These are phyloP conservation scores for Golovinomyces cichoracearum DNA, from an alignment of 2,329 filamentous ascomycete genomes.

Conservation along the genomic window DNA sequence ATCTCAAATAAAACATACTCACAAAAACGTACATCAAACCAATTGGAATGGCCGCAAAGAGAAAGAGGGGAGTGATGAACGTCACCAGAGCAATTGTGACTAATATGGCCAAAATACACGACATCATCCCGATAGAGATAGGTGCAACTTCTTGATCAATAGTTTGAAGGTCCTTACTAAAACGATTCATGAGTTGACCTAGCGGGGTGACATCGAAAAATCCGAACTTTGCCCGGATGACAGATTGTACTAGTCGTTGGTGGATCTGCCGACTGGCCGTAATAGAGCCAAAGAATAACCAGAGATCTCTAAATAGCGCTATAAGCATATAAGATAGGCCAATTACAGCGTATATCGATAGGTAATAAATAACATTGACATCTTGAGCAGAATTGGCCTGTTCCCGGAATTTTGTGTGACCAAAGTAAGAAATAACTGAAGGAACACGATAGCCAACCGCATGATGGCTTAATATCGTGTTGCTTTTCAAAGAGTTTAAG, in stretches of 20 bases:
- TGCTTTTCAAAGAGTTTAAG: conserved; percentile 10
- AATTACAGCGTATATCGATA: conserved; percentile 56
- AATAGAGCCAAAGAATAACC: conserved; percentile 79
- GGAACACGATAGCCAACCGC: conserved; percentile 9
- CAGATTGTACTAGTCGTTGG: conserved; percentile 44
- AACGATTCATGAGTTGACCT: conserved; percentile 91
- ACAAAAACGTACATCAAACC: conserved; percentile 57
- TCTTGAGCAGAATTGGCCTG: conserved; percentile 17
- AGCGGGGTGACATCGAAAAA: conserved; percentile 95
- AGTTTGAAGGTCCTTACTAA: conserved; percentile 89
- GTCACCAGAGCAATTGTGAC: conserved; percentile 77
- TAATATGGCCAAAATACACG: conserved; percentile 38
- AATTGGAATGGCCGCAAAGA: conserved; percentile 70
- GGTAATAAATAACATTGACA: conserved; percentile 64
- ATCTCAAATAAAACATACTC: conserved; percentile 65
- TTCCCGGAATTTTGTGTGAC: conserved; percentile 13
- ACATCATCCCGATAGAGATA: conserved; percentile 52
- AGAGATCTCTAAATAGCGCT: conserved; percentile 57
- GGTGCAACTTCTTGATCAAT: conserved; percentile 91
- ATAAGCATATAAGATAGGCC: conserved; percentile 54
- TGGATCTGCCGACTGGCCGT: conserved; percentile 72
- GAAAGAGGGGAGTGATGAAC: conserved; percentile 66
- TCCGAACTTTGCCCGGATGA: conserved; percentile 78
- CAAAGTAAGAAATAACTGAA: conserved; percentile 14
- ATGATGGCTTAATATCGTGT: conserved; percentile 11